Base-by-base conservation (phyloP, 2,329 filamentous ascomycete genomes). In the Aspergillus pseudoterreus region DNA sequence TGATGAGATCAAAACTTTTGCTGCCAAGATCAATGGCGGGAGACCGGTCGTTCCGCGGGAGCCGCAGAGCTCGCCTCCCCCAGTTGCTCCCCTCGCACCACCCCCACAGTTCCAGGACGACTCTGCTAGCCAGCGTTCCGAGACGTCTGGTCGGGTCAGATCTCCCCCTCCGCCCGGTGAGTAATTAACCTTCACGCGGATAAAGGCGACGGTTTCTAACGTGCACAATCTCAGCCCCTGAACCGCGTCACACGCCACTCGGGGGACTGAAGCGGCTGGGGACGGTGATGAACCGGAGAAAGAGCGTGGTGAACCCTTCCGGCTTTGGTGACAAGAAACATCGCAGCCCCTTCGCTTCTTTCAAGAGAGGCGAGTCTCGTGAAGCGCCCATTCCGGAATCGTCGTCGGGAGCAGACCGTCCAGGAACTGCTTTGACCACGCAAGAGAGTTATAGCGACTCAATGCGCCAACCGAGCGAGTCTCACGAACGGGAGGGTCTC, bases 1-100 rank as follows among this genome's bases (percentile, higher is more conserved):
- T 15, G 87, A 87, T 64, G 94, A 99, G 74, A 92, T 99, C 56
- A 86, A 71, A 49, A 71, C 70, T 10, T 74, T 73, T 59, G 67
- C 70, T 22, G 65, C 69, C 10, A 73, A 69, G 52, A 49, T 67
- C 42, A 71, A 66, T 53, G 71, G 67, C 47, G 67, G 66, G 52
- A 67, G 69, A 50, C 66, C 71, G 35, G 58, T 66, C 27, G 57
- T 54, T 27, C 49, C 61, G 24, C 60, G 56, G 47, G 61, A 60
- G 47, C 65, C 59, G 36, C 58, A 53, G 45, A 57, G 54, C 30
- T 57, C 54, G 57, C 56, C 63, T 50, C 63, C 64, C 41, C 57
- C 57, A 14, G 55, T 55, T 36, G 63, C 66, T 41, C 67, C 72
- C 44, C 65, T 72, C 47, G 66, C 69, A 22, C 68, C 73, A 19